Evolutionary conservation across 164 flowering plant species (phyloP), one percentile per base, ranked within the genome.

Genomic region (Chloranthus sessilifolius): DNA sequence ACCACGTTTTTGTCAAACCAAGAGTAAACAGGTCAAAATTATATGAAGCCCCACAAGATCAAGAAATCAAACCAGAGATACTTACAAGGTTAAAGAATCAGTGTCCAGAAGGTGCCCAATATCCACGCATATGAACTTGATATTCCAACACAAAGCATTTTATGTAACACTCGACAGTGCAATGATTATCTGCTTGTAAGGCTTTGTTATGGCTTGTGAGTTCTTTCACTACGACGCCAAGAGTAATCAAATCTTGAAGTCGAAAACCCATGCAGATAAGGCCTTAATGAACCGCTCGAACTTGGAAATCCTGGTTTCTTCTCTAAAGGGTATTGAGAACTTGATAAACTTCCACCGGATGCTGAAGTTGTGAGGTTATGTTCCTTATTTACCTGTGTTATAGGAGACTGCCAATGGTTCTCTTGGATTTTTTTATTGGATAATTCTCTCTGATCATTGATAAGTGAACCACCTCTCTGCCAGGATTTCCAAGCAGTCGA

Each of bases 381-480:
- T 8, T 26, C 55, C 21, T 59, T 63, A n/a, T 53, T 56, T 26
- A 58, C 33, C 33, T 76, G 78, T 35, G 83, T 75, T 39, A 62
- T 51, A 22, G 85, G 77, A 47, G 78, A 76, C 23, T 50, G 58
- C 80, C 75, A 66, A 28, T 37, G 42, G 34, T 52, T 63, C 40
- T 11, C 41, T 47, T 43, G 53, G 38, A 19, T 14, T 41, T 57
- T 64, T 48, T 57, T 24, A 26, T 40, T 27, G 21, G 55, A 43
- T 9, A 23, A 26, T 25, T 77, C 73, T 34, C 65, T 71, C 16
- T 73, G 73, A 61, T 81, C 64, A 43, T 78, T 81, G 10, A 66
- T 42, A 29, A 58, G 63, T 86, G 80, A 80, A n/a, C 91, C 82
- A 43, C 80, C 75, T 55, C 76, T 70, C 1, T 47, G 63, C 34